Evolutionary conservation across 2,329 filamentous ascomycete species (phyloP).

Genomic region (Periconia macrospinosa): DNA sequence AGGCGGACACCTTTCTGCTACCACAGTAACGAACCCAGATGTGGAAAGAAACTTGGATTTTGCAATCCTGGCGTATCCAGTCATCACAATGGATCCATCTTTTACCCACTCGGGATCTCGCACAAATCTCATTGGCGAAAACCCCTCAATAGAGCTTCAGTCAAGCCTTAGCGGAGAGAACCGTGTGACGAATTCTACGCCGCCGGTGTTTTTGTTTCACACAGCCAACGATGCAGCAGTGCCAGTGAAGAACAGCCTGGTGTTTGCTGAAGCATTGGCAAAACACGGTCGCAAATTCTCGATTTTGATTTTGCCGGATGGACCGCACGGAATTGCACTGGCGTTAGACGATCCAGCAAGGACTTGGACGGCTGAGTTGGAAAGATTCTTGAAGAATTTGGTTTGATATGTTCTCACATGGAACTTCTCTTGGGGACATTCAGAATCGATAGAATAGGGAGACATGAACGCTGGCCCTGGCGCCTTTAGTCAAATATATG

Average conservation of each 20-base stretch:
- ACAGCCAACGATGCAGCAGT: conserved; percentile 7
- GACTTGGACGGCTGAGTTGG: conserved; percentile 5
- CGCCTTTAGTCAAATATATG: too few species aligned
- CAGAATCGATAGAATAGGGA: too few species aligned
- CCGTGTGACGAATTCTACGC: conserved; percentile 7
- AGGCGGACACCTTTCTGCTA: conserved; percentile 5
- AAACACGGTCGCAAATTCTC: conserved; percentile 2
- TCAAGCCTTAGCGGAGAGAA: conserved; percentile 3
- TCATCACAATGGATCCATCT: conserved; percentile 8
- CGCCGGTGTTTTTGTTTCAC: conserved; percentile 9
- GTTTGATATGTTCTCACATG: not conserved
- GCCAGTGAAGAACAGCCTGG: conserved; percentile 4
- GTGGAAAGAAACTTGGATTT: conserved; percentile 3
- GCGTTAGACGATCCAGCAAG: conserved; percentile 7
- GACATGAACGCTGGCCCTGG: too few species aligned
- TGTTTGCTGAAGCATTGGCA: conserved; percentile 9
- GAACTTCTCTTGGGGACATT: too few species aligned
- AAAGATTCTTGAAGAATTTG: conserved; percentile 6
- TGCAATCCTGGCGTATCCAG: conserved; percentile 7
- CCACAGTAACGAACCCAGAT: conserved; percentile 5
- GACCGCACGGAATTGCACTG: conserved; percentile 5
- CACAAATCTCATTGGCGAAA: conserved; percentile 5
- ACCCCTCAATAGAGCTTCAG: conserved; percentile 5
- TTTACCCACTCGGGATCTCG: conserved; percentile 8
- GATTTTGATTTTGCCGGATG: conserved; percentile 6